A percentile compares a stretch with the other conserved stretches of the same genome.
phyloP scores from a whole-genome alignment of 306 rosid genomes.

The Cicer yamashitae region DNA sequence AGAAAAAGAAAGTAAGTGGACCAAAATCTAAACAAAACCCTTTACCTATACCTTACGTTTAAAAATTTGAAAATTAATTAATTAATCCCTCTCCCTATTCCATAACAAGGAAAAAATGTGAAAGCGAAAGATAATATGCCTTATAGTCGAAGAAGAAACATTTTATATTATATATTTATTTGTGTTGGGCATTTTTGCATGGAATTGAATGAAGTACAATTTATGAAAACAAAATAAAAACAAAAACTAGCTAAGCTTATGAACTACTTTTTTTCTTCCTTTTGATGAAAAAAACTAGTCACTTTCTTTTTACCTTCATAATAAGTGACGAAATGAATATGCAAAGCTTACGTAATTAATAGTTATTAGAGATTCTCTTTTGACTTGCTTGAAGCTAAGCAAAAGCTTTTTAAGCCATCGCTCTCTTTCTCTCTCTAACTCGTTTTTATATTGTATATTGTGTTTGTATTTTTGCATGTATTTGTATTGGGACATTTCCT shows the following conservation, averaged over 20 bases:
- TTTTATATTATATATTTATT: background rate
- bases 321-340: conserved; percentile 58
- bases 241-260: background rate
- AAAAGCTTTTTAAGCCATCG: conserved; percentile 31
- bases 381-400: conserved; percentile 54
- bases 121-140: conserved; percentile 8
- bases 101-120: background rate
- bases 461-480: conserved; percentile 51
- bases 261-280: background rate
- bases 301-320: conserved; percentile 37
- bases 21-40: conserved; percentile 47
- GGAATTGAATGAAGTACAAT: conserved; percentile 36
- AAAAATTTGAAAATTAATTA: conserved; percentile 40
- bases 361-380: conserved; percentile 48
- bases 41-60: conserved; percentile 53
- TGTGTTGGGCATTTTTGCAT: conserved; percentile 39
- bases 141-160: conserved; percentile 38
- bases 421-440: conserved; percentile 13
- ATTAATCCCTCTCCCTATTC: conserved; percentile 17
- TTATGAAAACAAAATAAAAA: conserved; percentile 29
- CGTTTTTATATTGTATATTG: background rate
- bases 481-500: conserved; percentile 33
- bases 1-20: conserved; percentile 34
- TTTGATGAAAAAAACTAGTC: conserved; percentile 29
- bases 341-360: conserved; percentile 62